Evolutionary conservation across 2,329 filamentous ascomycete genomes (phyloP), one percentile per base, ranked within the genome.

Genomic region (Drechslerella dactyloides): DNA sequence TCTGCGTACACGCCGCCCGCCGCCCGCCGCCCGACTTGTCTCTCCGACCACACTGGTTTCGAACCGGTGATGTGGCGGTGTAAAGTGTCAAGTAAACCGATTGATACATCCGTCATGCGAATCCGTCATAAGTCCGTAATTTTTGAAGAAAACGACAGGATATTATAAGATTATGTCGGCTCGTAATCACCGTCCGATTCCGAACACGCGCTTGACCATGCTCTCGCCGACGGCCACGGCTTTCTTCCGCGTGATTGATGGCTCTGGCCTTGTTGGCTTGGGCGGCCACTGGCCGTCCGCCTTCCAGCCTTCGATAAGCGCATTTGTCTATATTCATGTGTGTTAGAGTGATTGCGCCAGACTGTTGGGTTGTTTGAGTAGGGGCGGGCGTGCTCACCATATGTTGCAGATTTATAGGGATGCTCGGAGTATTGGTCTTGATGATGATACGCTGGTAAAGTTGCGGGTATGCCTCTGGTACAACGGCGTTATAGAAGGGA

Each of bases 271-370:
- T 10, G 59, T 74, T 1, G 73, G 72, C 30, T 74, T 75, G 4
- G 76, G 75, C 15, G 76, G 76, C 76, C 76, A 77, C 59, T 75
- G 68, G 7, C 75, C 75, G 53, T 77, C 76, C 17, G 64, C 68
- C 52, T 76, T 75, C 76, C 76, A 77, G 42, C 76, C 76, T 30
- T 74, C 65, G 10, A 76, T 73, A 13, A 77, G 62, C 15, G 75
- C 75, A 24, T 74, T 75, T 17, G 69, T 74, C 69, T 73, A 42
- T 10, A 30, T 11, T 17, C 24, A 6, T 1, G 13, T 1, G 13
- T 6, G 21, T 13, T 15, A 33, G 27, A n/a, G 19, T 53, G 35
- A 37, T 19, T 23, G 53, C 15, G 19, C 3, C 33, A 48, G 27
- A 21, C n/a, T 21, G 33, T 52, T 15, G 23, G 8, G 13, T 21